Conservation (phyloP, 345 rosid genomes). For the Mangifera indica region DNA sequence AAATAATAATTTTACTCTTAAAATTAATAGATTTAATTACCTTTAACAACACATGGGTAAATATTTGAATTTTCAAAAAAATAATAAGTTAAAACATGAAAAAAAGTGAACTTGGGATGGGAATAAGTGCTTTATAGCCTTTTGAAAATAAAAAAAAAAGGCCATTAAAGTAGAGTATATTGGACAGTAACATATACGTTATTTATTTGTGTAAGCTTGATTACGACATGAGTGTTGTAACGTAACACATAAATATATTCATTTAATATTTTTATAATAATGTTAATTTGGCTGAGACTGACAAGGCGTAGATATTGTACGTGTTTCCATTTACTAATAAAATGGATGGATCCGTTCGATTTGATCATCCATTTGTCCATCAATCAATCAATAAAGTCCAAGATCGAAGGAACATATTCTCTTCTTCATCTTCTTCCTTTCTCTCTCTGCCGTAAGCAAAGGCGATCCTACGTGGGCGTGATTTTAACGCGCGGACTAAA, state of each 20-base stretch:
- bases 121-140: no score
- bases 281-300: no score
- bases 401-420: slow-evolving; percentile 53
- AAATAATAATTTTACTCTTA: no score
- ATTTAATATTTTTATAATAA: no score
- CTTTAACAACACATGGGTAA: no score
- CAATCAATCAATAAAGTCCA: slow-evolving; percentile 16
- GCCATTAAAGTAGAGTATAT: no score
- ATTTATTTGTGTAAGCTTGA: slow-evolving; percentile 18
- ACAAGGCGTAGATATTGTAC: slow-evolving; percentile 8
- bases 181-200: no score
- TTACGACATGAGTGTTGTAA: slow-evolving; percentile 24
- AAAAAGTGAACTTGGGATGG: no score
- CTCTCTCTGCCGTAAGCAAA: slow-evolving; percentile 16
- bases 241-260: background rate
- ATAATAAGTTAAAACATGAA: no score
- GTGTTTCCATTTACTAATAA: background rate
- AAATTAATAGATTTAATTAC: no score
- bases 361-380: background rate
- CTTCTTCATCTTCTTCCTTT: background rate
- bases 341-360: slow-evolving; percentile 32
- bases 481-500: slow-evolving; percentile 47
- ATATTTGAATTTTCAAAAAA: no score
- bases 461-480: slow-evolving; percentile 48
- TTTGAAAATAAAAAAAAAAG: no score